Evolutionary conservation across 2,329 filamentous ascomycete species (phyloP).

Genomic region (Aureobasidium namibiae): DNA sequence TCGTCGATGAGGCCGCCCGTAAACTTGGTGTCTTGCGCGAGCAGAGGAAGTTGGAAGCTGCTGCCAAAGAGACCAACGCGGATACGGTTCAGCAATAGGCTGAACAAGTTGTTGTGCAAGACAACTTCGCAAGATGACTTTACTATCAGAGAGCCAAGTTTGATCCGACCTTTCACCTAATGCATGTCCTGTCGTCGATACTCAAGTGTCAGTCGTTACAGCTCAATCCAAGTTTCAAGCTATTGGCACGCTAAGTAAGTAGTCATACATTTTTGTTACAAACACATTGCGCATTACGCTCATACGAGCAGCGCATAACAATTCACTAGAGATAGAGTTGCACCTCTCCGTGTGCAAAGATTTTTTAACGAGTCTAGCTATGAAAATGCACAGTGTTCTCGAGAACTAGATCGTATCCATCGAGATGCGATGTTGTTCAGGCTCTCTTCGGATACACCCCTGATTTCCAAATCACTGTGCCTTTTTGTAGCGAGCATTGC

Average conservation of each 20-base stretch:
- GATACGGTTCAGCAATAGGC: background rate
- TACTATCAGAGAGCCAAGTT: background rate
- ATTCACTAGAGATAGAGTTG: background rate
- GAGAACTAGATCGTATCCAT: no score
- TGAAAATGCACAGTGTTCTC: no score
- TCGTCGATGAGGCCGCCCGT: slow-evolving; percentile 20
- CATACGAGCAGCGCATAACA: background rate
- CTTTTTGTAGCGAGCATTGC: no score
- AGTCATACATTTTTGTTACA: background rate
- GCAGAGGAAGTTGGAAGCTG: background rate
- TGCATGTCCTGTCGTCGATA: background rate
- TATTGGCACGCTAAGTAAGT: no score
- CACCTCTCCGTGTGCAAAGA: no score
- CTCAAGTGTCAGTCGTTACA: background rate
- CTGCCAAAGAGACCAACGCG: background rate
- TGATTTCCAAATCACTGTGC: no score
- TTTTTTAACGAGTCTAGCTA: no score
- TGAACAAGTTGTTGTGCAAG: background rate
- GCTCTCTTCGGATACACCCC: no score
- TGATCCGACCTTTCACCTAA: background rate
- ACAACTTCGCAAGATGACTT: background rate
- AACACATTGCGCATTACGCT: background rate
- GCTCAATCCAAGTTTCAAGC: no score
- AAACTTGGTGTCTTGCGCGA: background rate
- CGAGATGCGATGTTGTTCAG: no score